These are phyloP conservation scores for Macrocybe gigantea DNA, from an alignment of 768 basidiomycete genomes.

Conservation along the genomic window DNA sequence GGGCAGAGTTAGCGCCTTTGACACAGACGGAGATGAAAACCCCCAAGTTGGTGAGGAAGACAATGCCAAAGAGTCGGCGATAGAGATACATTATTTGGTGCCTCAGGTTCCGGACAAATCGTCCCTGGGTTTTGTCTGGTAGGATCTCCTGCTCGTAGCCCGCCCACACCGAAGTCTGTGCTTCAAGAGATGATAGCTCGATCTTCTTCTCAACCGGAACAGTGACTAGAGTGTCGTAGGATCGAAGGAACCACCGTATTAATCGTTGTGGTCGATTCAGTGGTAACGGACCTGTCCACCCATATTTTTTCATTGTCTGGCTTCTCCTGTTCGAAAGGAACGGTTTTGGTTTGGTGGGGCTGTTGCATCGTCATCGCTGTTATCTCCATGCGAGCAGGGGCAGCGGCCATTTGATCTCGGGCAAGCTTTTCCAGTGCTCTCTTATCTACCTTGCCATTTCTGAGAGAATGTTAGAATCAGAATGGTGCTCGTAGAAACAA, in stretches of 20 bases:
- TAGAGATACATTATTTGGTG: slow-evolving; percentile 52
- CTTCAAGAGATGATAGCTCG: slow-evolving; percentile 15
- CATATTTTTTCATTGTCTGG: neutral
- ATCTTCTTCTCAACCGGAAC: slow-evolving; percentile 13
- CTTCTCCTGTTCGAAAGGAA: neutral
- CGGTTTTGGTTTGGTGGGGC: slow-evolving; percentile 5
- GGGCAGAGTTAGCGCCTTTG: slow-evolving; percentile 26
- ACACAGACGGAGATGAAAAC: slow-evolving; percentile 40
- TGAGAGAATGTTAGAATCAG: slow-evolving; percentile 12
- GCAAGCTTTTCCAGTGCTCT: slow-evolving; percentile 33
- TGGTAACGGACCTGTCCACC: slow-evolving; percentile 5
- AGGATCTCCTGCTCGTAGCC: slow-evolving; percentile 45
- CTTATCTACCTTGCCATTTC: slow-evolving; percentile 49
- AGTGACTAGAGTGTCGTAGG: slow-evolving; percentile 10
- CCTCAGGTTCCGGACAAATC: slow-evolving; percentile 44
- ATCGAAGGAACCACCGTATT: neutral
- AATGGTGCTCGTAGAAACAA: neutral
- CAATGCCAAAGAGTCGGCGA: slow-evolving; percentile 52
- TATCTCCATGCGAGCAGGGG: neutral
- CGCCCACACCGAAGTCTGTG: slow-evolving; percentile 39
- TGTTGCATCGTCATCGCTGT: neutral
- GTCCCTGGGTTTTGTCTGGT: slow-evolving; percentile 46
- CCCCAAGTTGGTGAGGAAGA: slow-evolving; percentile 50
- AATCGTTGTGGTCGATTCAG: slow-evolving; percentile 5
- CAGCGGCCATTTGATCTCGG: slow-evolving; percentile 11